phyloP scores from a whole-genome alignment of 176 grass and related monocot species.

The Triticum monococcum region DNA sequence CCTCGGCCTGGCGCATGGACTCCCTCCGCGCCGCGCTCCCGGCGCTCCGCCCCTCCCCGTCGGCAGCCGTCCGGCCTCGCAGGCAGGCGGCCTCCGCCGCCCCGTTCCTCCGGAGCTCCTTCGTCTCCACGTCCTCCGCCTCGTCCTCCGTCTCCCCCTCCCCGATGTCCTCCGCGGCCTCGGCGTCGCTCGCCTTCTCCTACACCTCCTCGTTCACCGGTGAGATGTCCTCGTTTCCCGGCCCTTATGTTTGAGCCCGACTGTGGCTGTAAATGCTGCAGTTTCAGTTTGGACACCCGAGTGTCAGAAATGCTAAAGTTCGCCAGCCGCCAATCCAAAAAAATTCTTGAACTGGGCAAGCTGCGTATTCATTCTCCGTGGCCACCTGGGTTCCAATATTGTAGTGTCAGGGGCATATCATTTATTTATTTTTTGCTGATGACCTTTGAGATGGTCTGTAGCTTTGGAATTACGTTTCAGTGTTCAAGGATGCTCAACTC shows the following conservation, averaged over 20 bases:
- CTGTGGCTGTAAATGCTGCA: neutral
- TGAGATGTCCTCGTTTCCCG: neutral
- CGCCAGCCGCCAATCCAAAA: neutral
- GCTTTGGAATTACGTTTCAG: neutral
- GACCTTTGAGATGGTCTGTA: neutral
- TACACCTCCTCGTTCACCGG: slow-evolving; percentile 22
- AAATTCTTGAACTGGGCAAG: too few relatives aligned
- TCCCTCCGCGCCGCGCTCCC: slow-evolving; percentile 59
- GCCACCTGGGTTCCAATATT: neutral
- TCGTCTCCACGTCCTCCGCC: slow-evolving; percentile 1
- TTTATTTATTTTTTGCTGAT: neutral
- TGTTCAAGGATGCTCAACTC: neutral
- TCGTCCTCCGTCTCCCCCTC: neutral
- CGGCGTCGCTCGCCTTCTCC: neutral
- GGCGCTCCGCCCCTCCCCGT: neutral
- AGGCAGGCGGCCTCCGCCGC: slow-evolving; percentile 14
- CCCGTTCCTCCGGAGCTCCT: slow-evolving; percentile 2
- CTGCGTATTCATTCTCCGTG: neutral
- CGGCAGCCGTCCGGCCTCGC: neutral
- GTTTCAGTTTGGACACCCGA: neutral
- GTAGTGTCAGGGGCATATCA: neutral
- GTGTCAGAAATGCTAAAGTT: neutral
- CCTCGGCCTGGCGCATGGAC: slow-evolving; percentile 59
- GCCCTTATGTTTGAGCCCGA: neutral
- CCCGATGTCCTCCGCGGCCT: neutral